These are phyloP conservation scores for Senna siamea DNA, from an alignment of 306 rosid species.

Conservation along the genomic window DNA sequence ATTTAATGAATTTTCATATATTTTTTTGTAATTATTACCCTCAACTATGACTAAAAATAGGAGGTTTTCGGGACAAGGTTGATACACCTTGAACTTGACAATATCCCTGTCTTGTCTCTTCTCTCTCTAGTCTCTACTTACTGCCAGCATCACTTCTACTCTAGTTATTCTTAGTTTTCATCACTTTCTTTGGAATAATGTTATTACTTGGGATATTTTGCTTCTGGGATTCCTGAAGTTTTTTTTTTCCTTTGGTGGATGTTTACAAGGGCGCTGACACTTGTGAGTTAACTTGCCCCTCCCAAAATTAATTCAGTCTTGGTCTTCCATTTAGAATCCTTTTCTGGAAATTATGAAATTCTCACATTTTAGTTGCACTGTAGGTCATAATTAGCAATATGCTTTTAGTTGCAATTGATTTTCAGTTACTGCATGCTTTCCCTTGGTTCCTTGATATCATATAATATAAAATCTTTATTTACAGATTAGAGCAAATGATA, in stretches of 20 bases:
- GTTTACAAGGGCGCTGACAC: not conserved
- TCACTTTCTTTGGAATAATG: not conserved
- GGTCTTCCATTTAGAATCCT: constrained; percentile 1
- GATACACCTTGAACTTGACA: not conserved
- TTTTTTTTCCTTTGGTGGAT: not conserved
- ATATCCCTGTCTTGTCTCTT: not conserved
- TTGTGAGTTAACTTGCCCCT: constrained; percentile 1
- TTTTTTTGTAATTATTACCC: not conserved
- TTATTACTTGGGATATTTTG: not conserved
- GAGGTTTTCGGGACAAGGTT: not conserved
- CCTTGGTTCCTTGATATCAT: constrained; percentile 34
- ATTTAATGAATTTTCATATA: too few relatives aligned
- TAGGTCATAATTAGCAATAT: constrained; percentile 14
- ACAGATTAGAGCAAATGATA: constrained; percentile 91
- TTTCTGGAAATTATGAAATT: constrained; percentile 24
- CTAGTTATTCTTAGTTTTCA: not conserved
- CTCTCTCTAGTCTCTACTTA: not conserved
- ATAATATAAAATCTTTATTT: constrained; percentile 39
- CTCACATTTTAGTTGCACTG: constrained; percentile 31
- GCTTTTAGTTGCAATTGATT: constrained; percentile 26
- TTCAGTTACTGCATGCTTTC: constrained; percentile 18
- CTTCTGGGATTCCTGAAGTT: not conserved
- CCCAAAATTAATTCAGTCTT: constrained; percentile 10
- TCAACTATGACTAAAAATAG: not conserved
- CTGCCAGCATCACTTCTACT: not conserved